These are phyloP conservation scores for Allium sativum DNA, from an alignment of 106 monocot genomes.

Conservation along the genomic window DNA sequence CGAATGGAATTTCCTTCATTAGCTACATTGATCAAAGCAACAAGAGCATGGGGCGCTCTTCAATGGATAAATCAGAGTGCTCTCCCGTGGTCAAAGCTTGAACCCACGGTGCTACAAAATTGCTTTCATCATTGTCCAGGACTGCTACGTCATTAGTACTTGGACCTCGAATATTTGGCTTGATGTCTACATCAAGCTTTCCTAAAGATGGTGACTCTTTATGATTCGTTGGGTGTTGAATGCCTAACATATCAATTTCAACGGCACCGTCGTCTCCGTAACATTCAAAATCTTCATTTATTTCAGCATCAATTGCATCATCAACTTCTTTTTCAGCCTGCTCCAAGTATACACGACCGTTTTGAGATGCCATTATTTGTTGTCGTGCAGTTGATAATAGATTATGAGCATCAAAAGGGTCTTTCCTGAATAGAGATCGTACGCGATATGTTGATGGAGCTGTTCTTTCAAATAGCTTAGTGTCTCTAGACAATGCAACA, in stretches of 20 bases:
- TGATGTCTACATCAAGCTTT: conserved; percentile 5
- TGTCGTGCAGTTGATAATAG: conserved; percentile 77
- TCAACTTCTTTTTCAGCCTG: conserved; percentile 75
- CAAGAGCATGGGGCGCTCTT: conserved; percentile 93
- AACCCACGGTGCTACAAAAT: conserved; percentile 72
- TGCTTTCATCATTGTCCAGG: conserved; percentile 81
- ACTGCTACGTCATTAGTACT: conserved; percentile 27
- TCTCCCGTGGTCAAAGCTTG: conserved; percentile 74
- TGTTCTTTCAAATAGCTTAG: conserved; percentile 92
- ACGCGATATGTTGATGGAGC: conserved; percentile 99
- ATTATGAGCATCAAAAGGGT: conserved; percentile 77
- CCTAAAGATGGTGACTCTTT: conserved; percentile 4
- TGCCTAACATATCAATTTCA: conserved; percentile 38
- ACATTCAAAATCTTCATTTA: conserved; percentile 87
- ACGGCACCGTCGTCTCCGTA: conserved; percentile 83
- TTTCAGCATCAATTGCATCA: conserved; percentile 71
- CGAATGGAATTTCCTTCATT: conserved; percentile 90
- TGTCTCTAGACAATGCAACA: conserved; percentile 86
- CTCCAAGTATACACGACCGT: conserved; percentile 75
- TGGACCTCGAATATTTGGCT: conserved; percentile 21
- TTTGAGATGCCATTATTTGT: conserved; percentile 77
- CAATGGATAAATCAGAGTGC: conserved; percentile 78
- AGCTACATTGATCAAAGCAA: conserved; percentile 71
- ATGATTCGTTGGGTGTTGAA: conserved; percentile 22
- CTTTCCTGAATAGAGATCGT: conserved; percentile 63